A percentile compares a stretch with the other conserved stretches of the same genome.
Evolutionary conservation across 1,284 basidiomycete species (phyloP).

Genomic region (Trametes pubescens): DNA sequence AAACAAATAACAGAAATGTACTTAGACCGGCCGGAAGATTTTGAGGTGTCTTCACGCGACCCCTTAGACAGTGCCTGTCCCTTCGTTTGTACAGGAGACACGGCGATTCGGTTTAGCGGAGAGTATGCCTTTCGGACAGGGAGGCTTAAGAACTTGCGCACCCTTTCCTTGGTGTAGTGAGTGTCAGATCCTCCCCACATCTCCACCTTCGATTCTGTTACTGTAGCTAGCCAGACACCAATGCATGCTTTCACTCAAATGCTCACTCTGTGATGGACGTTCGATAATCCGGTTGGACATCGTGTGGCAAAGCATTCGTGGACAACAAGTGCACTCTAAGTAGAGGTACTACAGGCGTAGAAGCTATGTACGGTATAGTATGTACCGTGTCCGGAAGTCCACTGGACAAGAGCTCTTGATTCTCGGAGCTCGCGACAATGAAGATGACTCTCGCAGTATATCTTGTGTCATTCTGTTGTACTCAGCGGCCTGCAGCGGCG

Average conservation of each 20-base stretch:
- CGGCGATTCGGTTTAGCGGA: slow-evolving; percentile 81
- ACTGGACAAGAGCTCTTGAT: too few species aligned
- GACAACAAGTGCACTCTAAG: too few species aligned
- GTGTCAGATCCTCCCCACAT: slow-evolving; percentile 82
- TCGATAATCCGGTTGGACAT: too few species aligned
- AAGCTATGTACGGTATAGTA: too few species aligned
- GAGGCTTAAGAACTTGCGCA: slow-evolving; percentile 69
- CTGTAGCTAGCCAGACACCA: neutral
- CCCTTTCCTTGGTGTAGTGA: slow-evolving; percentile 60
- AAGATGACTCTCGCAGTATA: neutral
- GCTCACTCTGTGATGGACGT: too few species aligned
- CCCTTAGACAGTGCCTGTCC: slow-evolving; percentile 82
- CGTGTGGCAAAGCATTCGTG: too few species aligned
- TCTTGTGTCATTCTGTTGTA: neutral
- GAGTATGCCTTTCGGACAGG: slow-evolving; percentile 53
- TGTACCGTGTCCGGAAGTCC: too few species aligned
- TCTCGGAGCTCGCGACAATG: too few species aligned
- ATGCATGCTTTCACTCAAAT: neutral
- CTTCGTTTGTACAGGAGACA: slow-evolving; percentile 54
- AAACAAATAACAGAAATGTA: slow-evolving; percentile 12
- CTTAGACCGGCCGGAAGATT: slow-evolving; percentile 20
- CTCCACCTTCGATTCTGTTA: neutral
- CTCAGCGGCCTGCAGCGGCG: neutral
- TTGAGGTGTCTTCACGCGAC: slow-evolving; percentile 55
- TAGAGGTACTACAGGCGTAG: too few species aligned